phyloP scores from a whole-genome alignment of 352 stramenopile genomes.

The Phytophthora cactorum region DNA sequence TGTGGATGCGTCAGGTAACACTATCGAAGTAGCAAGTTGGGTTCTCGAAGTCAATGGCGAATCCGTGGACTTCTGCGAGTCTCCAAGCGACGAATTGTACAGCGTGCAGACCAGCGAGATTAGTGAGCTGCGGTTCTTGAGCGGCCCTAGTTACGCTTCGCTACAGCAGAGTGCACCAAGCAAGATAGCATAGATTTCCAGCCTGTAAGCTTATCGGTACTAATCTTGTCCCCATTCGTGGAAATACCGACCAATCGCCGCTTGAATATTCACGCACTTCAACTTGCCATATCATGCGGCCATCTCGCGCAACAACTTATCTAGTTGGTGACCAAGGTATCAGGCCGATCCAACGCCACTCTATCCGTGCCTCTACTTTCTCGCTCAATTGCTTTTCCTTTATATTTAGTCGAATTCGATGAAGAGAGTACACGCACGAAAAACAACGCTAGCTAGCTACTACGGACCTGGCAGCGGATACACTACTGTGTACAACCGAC shows the following conservation, averaged over 20 bases:
- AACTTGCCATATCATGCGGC: conserved; percentile 15
- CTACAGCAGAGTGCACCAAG: conserved; percentile 19
- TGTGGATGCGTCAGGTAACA: conserved; percentile 7
- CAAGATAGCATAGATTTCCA: background rate
- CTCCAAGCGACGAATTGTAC: conserved; percentile 16
- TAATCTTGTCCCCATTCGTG: background rate
- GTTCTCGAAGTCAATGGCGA: conserved; percentile 10
- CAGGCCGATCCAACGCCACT: no score
- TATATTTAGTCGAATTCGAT: no score
- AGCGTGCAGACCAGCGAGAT: conserved; percentile 41
- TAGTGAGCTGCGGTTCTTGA: conserved; percentile 58
- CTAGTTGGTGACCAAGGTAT: no score
- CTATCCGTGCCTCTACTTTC: no score
- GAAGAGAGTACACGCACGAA: no score
- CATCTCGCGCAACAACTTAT: no score
- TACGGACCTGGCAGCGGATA: no score
- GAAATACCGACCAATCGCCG: conserved; percentile 1
- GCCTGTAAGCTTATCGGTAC: no score
- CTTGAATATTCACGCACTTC: conserved; percentile 32
- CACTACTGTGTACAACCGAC: no score
- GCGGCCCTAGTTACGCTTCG: conserved; percentile 40
- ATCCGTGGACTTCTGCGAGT: conserved; percentile 18
- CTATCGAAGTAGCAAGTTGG: conserved; percentile 32
- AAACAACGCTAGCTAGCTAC: no score
- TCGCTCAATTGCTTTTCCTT: no score